Evolutionary conservation across 257 asterid genomes (phyloP), one percentile per base, ranked within the genome.

Genomic region (Agastache rugosa): DNA sequence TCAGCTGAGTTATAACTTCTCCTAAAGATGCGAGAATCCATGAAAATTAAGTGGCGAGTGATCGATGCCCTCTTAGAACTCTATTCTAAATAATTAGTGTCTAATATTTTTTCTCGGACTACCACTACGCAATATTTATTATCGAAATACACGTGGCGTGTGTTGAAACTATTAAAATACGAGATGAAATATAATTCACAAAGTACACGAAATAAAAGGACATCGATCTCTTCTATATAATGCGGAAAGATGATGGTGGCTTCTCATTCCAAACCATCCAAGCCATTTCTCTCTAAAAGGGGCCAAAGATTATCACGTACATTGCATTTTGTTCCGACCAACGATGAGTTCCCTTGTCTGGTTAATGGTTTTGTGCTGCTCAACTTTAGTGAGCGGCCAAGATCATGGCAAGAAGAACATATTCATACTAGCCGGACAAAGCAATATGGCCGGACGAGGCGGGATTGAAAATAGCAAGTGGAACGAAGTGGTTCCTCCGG

Each of bases 381-480:
- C 84, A 69, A 45, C 65, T n/a, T 56, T 79, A 72, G 88, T 74
- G 2, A 69, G 61, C 29, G 7, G 75, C 34, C 39, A 71, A n/a
- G 17, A 15, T 29, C 59, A 48, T 7, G 45, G 72, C 25, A 72
- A 70, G 23, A 81, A 73, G 23, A 81, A 71, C 80, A 83, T 91
- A 51, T 85, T 89, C 84, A 39, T 93, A 31, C 71, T 93, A 20
- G 97, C 91, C 42, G 98, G 98, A 8, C 96, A 93, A 25, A 91
- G 98, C 73, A 93, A 93, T 75, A 86, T 93, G 90, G 66, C 97
- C 2, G 98, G 98, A 16, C 87, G 98, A 14, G 98, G 93, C 0
- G 97, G 96, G 1, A 85, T 88, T 0, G 29, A 45, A 0, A 45
- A 68, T 10, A 63, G 25, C 70, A 67, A 76, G 0, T 91, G 95